phyloP scores from a whole-genome alignment of 192 early-diverging fungal genomes.

The Backusella macrospora region DNA sequence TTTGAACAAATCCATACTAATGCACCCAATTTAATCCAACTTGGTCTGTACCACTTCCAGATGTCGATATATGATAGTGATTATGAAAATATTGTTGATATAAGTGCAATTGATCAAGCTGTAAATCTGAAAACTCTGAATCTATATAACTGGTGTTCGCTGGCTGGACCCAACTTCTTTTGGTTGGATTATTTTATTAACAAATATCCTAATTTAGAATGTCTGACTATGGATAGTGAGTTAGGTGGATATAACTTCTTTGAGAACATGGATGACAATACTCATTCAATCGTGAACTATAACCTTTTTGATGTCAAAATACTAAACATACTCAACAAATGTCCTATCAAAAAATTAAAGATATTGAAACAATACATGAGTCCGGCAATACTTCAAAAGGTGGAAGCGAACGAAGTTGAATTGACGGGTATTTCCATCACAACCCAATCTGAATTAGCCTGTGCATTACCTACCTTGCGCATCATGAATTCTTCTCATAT shows the following conservation, averaged over 20 bases:
- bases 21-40: not conserved
- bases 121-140: not conserved
- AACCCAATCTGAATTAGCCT: not conserved
- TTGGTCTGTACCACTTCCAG: not conserved
- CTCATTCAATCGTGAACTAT: not conserved
- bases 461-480: not conserved
- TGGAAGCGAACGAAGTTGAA: not conserved
- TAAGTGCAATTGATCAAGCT: not conserved
- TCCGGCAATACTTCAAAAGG: not conserved
- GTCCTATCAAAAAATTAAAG: not conserved
- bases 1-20: not conserved
- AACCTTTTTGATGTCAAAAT: not conserved
- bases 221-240: not conserved
- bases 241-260: not conserved
- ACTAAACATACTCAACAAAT: not conserved
- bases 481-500: not conserved
- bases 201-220: not conserved
- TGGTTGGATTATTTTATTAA: slow-evolving; percentile 2
- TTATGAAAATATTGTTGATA: not conserved
- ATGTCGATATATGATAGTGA: not conserved
- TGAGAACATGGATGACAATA: not conserved
- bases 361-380: slow-evolving; percentile 2
- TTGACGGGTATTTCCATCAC: not conserved
- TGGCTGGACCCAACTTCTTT: not conserved
- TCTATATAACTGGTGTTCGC: not conserved